Evolutionary conservation across 2,329 filamentous ascomycete genomes (phyloP), one percentile per base, ranked within the genome.

Genomic region (Sporothrix schenckii): DNA sequence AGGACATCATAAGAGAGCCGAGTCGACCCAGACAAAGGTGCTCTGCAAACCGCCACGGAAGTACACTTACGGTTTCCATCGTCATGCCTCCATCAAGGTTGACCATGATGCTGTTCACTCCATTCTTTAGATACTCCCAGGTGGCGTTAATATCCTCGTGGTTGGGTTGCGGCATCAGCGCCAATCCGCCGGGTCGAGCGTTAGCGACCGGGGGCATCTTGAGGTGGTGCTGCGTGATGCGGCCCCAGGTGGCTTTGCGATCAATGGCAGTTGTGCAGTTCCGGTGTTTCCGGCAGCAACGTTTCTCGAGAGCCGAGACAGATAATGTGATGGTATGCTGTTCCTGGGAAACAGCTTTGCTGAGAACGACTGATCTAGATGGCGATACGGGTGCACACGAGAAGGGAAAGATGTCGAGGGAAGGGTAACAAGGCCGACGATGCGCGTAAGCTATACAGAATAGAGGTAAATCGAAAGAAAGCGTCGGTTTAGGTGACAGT

Each of bases 41-140:
- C n/a, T 63, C 39, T 63, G 9, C 14, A 24, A 5, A 44, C 14
- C 10, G 2, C 13, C 39, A 11, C 24, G 6, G 52, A 14, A n/a
- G 34, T 4, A 66, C 11, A 78, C 87, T 77, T 83, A 92, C 89
- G 76, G 92, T 94, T 76, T 91, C 88, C 89, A 98, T 93, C 77
- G 97, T 94, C 81, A 99, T 92, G 72, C 95, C 95, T 74, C 93
- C 91, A 77, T 94, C 92, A 39, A 98, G 86, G 77, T 96, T 92
- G 75, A 89, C 88, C 94, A 99, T 98, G 78, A 99, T 96, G 79
- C 91, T 92, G 74, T 93, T 89, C 75, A 99, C 93, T 74, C 94
- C 94, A 72, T 86, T 86, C 80, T 97, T 91, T 68, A 99, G 86
- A 80, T 97, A 98, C 71, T 86, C 84, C 95, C 95, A 75, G 72